Percentiles rank a stretch among this genome's conserved stretches.
Conservation (phyloP, 2,329 filamentous ascomycete genomes). For the Verticillium albo-atrum region DNA sequence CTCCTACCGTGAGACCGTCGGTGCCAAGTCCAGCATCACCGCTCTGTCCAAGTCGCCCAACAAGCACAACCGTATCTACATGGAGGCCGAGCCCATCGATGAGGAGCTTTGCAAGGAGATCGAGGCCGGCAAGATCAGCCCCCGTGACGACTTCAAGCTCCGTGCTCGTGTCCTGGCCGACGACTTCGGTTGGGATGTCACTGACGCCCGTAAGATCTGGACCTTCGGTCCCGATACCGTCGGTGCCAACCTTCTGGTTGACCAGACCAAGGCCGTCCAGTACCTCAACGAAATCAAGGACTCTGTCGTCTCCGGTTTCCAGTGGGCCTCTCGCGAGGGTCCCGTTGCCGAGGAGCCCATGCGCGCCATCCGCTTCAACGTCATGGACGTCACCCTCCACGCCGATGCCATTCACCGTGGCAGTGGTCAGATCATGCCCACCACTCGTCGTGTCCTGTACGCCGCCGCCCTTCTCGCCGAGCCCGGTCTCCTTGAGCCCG, state of each 20-base stretch:
- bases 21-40: constrained; percentile 80
- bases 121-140: constrained; percentile 84
- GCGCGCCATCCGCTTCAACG: constrained; percentile 96
- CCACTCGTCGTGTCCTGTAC: constrained; percentile 95
- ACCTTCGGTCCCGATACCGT: constrained; percentile 97
- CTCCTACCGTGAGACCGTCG: constrained; percentile 96
- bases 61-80: constrained; percentile 99
- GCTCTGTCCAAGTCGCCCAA: constrained; percentile 99
- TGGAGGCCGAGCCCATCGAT: constrained; percentile 82
- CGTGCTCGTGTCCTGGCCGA: constrained; percentile 95
- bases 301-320: constrained; percentile 98
- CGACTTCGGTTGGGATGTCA: constrained; percentile 98
- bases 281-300: constrained; percentile 99
- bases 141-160: constrained; percentile 98
- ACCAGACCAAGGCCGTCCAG: constrained; percentile 99
- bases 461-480: constrained; percentile 87
- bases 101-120: constrained; percentile 92
- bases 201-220: constrained; percentile 99
- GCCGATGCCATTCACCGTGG: constrained; percentile 99
- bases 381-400: constrained; percentile 98
- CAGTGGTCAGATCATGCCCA: constrained; percentile 98
- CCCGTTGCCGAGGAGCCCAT: constrained; percentile 97
- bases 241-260: constrained; percentile 96
- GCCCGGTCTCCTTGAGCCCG: constrained; percentile 88
- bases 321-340: constrained; percentile 98